Percentiles rank a stretch among this genome's conserved stretches.
Evolutionary conservation across 306 rosid species (phyloP).

Genomic region (Carpinus viminea): DNA sequence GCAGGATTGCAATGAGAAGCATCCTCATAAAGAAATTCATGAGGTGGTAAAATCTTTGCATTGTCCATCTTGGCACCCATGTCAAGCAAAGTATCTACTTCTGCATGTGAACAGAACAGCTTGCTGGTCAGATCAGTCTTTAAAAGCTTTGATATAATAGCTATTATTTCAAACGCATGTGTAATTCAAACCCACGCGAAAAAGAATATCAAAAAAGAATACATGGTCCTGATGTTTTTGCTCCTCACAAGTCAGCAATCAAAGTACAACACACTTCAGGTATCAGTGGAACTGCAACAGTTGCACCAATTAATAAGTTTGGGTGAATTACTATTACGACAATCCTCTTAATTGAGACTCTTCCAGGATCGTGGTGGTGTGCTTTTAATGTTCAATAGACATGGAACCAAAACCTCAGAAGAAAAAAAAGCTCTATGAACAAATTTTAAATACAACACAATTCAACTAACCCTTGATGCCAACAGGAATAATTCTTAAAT

Average conservation of each 20-base stretch:
- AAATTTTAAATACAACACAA: neutral
- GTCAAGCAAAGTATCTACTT: slow-evolving; percentile 30
- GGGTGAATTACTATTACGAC: neutral
- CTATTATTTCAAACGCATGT: neutral
- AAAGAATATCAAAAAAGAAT: slow-evolving; percentile 1
- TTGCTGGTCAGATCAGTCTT: slow-evolving; percentile 16
- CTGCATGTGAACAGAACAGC: slow-evolving; percentile 42
- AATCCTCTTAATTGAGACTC: neutral
- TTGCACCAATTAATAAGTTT: neutral
- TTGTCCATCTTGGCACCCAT: slow-evolving; percentile 36
- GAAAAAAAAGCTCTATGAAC: neutral
- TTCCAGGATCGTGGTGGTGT: neutral
- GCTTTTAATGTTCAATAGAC: neutral
- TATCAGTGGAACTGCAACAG: neutral
- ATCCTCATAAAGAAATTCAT: slow-evolving; percentile 47
- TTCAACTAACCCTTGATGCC: neutral
- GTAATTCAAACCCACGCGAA: neutral
- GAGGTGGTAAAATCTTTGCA: slow-evolving; percentile 39
- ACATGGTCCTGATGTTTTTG: neutral
- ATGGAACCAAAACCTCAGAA: neutral
- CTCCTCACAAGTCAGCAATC: neutral
- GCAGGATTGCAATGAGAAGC: slow-evolving; percentile 33
- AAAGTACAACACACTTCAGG: neutral
- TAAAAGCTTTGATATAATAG: neutral
- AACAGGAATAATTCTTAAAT: neutral